Conservation (phyloP, 2,329 filamentous ascomycete genomes). For the Periconia digitata region DNA sequence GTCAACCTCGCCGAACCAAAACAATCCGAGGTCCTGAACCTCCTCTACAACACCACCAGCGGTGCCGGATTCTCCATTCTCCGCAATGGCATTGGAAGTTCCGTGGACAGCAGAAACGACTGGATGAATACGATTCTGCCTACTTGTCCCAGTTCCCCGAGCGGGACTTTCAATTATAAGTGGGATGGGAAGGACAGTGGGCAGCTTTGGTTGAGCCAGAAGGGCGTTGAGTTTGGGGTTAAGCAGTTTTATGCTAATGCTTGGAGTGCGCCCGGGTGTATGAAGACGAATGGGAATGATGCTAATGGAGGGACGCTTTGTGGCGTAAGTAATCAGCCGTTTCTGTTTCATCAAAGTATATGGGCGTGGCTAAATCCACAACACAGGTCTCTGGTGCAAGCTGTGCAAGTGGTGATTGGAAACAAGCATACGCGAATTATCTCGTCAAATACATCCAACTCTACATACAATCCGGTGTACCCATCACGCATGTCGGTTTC, state of each 20-base stretch:
- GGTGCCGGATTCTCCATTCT: slow-evolving; percentile 51
- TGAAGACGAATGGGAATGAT: slow-evolving; percentile 54
- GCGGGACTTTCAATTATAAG: slow-evolving; percentile 22
- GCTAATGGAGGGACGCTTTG: slow-evolving; percentile 50
- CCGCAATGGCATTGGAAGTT: slow-evolving; percentile 51
- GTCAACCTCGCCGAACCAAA: slow-evolving; percentile 45
- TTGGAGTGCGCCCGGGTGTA: slow-evolving; percentile 55
- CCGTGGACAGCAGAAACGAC: slow-evolving; percentile 45
- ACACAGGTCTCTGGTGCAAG: slow-evolving; percentile 22
- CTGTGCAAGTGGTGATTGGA: slow-evolving; percentile 51
- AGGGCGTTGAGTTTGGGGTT: slow-evolving; percentile 49
- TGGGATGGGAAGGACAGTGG: slow-evolving; percentile 40
- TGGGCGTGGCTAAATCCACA: neutral
- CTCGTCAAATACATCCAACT: slow-evolving; percentile 51
- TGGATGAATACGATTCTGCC: slow-evolving; percentile 35
- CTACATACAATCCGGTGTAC: slow-evolving; percentile 45
- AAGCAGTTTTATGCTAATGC: slow-evolving; percentile 53
- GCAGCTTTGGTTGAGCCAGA: slow-evolving; percentile 56
- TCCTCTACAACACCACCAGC: slow-evolving; percentile 50
- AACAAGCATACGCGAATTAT: slow-evolving; percentile 53
- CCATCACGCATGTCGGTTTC: slow-evolving; percentile 47
- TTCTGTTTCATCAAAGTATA: neutral
- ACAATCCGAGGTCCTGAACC: slow-evolving; percentile 46
- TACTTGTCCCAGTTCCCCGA: slow-evolving; percentile 19
- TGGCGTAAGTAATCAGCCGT: slow-evolving; percentile 43